Evolutionary conservation across 768 basidiomycete species (phyloP), one percentile per base, ranked within the genome.

Genomic region (Mycena metata): DNA sequence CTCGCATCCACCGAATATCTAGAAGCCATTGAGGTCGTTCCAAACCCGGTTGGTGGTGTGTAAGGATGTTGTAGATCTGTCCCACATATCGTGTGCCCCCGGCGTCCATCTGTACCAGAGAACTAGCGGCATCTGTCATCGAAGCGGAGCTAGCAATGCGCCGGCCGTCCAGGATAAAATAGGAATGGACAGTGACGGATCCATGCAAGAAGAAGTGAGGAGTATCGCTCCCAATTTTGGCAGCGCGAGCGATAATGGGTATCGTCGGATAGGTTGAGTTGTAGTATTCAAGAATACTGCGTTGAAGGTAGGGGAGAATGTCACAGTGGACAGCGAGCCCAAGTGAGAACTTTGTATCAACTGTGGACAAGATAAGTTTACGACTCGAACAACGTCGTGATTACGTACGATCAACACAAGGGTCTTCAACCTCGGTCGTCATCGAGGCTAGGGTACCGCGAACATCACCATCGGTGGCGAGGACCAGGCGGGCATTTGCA

Each of bases 31-130:
- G 52, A 2, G 52, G 36, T 13, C 13, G 19, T 2, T 60, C 42
- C 16, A 67, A 16, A 11, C 51, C 59, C 2, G 59, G 47, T 19
- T 67, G 66, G 6, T 51, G 59, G 33, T 67, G 66, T 3, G 66
- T 67, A 3, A 67, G 23, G 12, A 67, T 67, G 16, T 61, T 46
- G 33, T 42, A 50, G 30, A 67, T 19, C n/a, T 67, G 59, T 2
- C 66, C 66, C 8, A 67, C 66, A 35, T 62, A 67, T 51, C 66
- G 19, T 5, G 58, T 60, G 2, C 66, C 60, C 10, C 13, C 59
- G 12, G 57, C 45, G 23, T 67, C 66, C 3, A 61, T n/a, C 52
- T 67, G 66, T 9, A 67, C 19, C n/a, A 67, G n/a, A 3, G 66
- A 61, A 33, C 45, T 52, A 1, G 49, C 35, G 13, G 59, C 52